Evolutionary conservation across 2,329 filamentous ascomycete species (phyloP).

Genomic region (Bipolaris cookei): DNA sequence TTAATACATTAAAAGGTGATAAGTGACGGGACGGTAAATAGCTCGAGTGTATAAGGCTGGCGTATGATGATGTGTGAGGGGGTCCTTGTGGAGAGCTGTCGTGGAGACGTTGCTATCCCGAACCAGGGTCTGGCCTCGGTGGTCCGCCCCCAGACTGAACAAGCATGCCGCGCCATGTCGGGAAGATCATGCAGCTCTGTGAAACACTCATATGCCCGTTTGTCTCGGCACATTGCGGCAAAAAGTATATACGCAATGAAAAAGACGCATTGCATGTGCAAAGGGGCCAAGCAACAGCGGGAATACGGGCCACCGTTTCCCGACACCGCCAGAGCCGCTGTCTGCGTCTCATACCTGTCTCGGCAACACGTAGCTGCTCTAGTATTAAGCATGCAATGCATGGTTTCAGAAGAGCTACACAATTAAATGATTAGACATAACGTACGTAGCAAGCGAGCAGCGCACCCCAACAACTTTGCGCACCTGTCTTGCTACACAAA

Average conservation of each 20-base stretch:
- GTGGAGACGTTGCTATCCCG: slow-evolving; percentile 33
- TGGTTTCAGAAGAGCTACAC: not conserved
- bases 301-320: slow-evolving; percentile 15
- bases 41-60: not conserved
- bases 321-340: slow-evolving; percentile 14
- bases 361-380: slow-evolving; percentile 7
- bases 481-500: no score
- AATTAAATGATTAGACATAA: no score
- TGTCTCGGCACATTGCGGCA: not conserved
- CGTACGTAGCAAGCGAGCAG: no score
- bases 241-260: not conserved
- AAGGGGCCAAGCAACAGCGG: not conserved
- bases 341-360: slow-evolving; percentile 14
- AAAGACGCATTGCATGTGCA: not conserved
- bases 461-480: no score
- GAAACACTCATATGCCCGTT: not conserved
- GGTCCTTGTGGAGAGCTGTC: slow-evolving; percentile 36
- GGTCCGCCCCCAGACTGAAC: slow-evolving; percentile 2
- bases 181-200: not conserved
- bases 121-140: slow-evolving; percentile 27
- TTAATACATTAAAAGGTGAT: slow-evolving; percentile 2
- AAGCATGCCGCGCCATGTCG: not conserved
- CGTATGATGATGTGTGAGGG: slow-evolving; percentile 21
- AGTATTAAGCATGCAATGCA: not conserved
- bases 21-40: slow-evolving; percentile 3